Evolutionary conservation across 108 stramenopile species (phyloP), one percentile per base, ranked within the genome.

Genomic region (Discostella pseudostelligera): DNA sequence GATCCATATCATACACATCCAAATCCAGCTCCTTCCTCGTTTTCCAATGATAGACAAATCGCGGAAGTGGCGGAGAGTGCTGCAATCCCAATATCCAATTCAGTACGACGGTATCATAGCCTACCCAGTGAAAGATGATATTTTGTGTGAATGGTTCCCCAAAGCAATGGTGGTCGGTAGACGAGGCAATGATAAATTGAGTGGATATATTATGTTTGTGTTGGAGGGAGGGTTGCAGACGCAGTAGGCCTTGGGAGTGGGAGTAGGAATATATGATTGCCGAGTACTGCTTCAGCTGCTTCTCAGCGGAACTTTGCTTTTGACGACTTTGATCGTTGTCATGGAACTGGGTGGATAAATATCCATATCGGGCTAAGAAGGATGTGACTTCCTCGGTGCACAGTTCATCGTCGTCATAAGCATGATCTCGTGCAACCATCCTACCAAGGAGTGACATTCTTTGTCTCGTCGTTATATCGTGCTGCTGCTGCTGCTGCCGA

Each of bases 141-240:
- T 60, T 62, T 72, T 88, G 87, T 12, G 89, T 42, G 53, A 87
- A 82, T 20, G 87, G 84, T 60, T 88, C 87, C 9, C 92, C 92
- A 49, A 89, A 93, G 62, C 92, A 93, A 24, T 70, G 40, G 4
- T 63, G 37, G 57, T 92, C 87, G 9, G 55, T 35, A 0, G 76
- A 58, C 25, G 87, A 82, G 6, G 86, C 62, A 11, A 80, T 45
- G 11, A 89, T 69, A 36, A 81, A 74, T 65, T 89, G 91, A 1
- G 81, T 72, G 1, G 79, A 67, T 39, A 86, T 62, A 43, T 81
- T 77, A 51, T 83, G 78, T 3, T 37, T 21, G 55, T 68, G 57
- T 28, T 47, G 66, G 32, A 83, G 62, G 0, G 73, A 58, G 19
- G 76, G 63, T 9, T 85, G 69, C 26, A 92, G 73, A 22, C 82